Base-by-base conservation (phyloP, 225 moss, liverwort and hornwort species). In the Marchantia paleacea region DNA sequence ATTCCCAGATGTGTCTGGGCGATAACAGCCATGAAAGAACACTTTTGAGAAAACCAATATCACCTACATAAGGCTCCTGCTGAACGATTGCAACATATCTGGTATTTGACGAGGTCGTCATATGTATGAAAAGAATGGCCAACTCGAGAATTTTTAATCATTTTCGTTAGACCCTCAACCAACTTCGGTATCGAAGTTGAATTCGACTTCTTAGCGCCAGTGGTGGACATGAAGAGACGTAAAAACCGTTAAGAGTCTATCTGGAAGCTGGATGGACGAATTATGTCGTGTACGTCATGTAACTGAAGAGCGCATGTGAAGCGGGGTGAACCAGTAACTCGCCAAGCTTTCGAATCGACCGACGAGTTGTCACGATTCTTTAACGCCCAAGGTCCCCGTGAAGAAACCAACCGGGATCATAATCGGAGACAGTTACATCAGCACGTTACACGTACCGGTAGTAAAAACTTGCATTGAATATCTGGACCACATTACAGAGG, bases 331-430 rank as follows among this genome's bases (percentile, higher is more conserved):
- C 60, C 60, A 8, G n/a, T 6, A 61, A 22, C 19, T 14, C 20
- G 60, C 1, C n/a, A 19, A 22, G 8, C 19, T 19, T 61, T 22
- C 62, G n/a, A 62, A 8, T 16, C 9, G 18, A 24, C 62, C n/a
- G 15, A 60, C 15, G 24, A 1, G 10, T 22, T 24, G n/a, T 24
- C 51, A 50, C 52, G 18, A n/a, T 24, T 50, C 70, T 49, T n/a
- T 52, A 24, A 52, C 72, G 72, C 50, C 72, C 72, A 24, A 24
- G 72, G n/a, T 47, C 51, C 72, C 52, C 50, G 72, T 72, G 72
- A 72, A 18, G 51, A 8, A 72, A 48, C 51, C 22, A 10, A 72
- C 50, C 72, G n/a, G 39, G 72, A 50, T 51, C 50, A 51, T n/a
- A 18, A 72, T 24, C 11, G n/a, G 50, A 51, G 51, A 15, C 50